phyloP scores from a whole-genome alignment of 1,139 yeast genomes.

The Scheffersomyces lignicola region DNA sequence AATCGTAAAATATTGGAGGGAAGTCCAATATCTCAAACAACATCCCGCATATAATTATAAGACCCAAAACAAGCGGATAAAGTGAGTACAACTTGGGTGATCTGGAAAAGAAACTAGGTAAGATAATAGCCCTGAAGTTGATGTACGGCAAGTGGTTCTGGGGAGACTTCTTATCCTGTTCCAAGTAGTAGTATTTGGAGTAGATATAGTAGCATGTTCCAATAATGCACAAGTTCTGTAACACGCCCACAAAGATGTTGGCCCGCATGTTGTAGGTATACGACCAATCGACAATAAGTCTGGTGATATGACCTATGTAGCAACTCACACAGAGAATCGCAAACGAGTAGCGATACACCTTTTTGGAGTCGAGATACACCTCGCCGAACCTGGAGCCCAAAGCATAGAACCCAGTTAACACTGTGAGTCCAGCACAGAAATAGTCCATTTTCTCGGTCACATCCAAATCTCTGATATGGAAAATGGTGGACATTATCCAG shows the following conservation, averaged over 20 bases:
- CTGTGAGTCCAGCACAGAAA: constrained; percentile 89
- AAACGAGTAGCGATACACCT: constrained; percentile 29
- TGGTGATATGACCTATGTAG: constrained; percentile 63
- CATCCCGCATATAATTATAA: constrained; percentile 69
- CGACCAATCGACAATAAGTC: constrained; percentile 77
- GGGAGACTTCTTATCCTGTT: constrained; percentile 14
- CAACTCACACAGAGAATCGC: constrained; percentile 45
- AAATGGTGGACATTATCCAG: constrained; percentile 82
- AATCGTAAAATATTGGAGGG: constrained; percentile 60
- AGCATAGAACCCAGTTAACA: constrained; percentile 73
- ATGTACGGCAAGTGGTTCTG: constrained; percentile 29
- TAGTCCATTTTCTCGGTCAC: constrained; percentile 86
- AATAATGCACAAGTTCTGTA: constrained; percentile 59
- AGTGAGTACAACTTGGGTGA: constrained; percentile 43
- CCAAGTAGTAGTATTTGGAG: constrained; percentile 30
- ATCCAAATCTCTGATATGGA: constrained; percentile 81
- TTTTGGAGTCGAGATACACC: constrained; percentile 44
- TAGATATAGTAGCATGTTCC: constrained; percentile 35
- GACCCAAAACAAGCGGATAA: constrained; percentile 47
- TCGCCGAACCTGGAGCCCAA: constrained; percentile 59
- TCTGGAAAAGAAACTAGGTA: constrained; percentile 34
- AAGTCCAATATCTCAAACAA: constrained; percentile 86
- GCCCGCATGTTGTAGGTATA: constrained; percentile 95
- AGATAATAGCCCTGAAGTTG: constrained; percentile 20
- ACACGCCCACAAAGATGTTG: constrained; percentile 72